These are phyloP conservation scores for Suillus decipiens DNA, from an alignment of 768 basidiomycete genomes.

Conservation along the genomic window DNA sequence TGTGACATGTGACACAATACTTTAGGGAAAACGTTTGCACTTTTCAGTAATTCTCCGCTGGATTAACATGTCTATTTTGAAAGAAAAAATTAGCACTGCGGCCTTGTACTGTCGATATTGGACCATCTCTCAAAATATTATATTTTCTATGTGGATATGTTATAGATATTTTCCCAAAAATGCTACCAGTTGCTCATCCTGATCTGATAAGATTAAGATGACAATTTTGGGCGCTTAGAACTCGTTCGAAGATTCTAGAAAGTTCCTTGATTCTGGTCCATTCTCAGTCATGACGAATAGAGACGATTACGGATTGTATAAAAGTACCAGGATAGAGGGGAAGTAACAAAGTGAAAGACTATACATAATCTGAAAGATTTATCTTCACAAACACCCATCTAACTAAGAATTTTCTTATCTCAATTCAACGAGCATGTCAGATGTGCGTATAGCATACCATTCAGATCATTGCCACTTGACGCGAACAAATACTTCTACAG, in stretches of 20 bases:
- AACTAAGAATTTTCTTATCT: no score
- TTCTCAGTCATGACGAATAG: neutral
- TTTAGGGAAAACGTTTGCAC: no score
- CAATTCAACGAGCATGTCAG: conserved; percentile 30
- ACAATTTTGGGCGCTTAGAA: neutral
- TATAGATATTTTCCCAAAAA: no score
- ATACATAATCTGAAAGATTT: neutral
- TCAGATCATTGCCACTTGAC: conserved; percentile 16
- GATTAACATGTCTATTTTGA: no score
- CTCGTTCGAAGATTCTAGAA: conserved; percentile 34
- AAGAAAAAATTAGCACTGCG: no score
- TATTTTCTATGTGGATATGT: no score
- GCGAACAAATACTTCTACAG: conserved; percentile 24
- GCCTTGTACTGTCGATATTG: no score
- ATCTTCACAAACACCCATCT: neutral
- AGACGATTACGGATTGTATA: conserved; percentile 21
- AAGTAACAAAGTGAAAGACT: neutral
- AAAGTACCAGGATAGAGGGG: conserved; percentile 8
- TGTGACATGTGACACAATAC: no score
- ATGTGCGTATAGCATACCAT: conserved; percentile 30
- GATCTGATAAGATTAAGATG: conserved; percentile 3
- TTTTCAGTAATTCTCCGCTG: no score
- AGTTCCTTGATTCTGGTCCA: conserved; percentile 19
- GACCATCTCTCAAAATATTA: no score
- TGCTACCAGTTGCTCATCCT: no score